Percentiles rank a stretch among this genome's conserved stretches.
Conservation (phyloP, 1,284 basidiomycete species). For the Marasmius sp. region DNA sequence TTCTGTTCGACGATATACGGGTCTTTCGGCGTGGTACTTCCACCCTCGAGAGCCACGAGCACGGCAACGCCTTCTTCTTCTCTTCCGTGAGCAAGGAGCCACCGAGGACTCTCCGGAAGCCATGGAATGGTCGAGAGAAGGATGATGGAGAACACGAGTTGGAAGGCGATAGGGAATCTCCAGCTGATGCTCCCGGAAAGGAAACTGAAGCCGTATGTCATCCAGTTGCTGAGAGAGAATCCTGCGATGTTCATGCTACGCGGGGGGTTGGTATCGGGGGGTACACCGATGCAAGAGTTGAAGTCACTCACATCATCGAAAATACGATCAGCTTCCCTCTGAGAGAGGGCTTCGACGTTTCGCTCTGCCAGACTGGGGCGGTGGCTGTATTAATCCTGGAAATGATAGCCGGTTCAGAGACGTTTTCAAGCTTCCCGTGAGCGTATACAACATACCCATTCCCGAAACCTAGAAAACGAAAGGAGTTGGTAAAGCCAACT, state of each 20-base stretch:
- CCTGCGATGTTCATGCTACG: conserved; percentile 46
- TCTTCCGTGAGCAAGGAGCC: conserved; percentile 46
- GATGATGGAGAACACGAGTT: conserved; percentile 63
- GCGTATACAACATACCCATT: conserved; percentile 45
- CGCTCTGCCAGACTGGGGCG: conserved; percentile 65
- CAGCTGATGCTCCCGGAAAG: conserved; percentile 50
- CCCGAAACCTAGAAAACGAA: conserved; percentile 31
- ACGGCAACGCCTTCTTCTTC: conserved; percentile 39
- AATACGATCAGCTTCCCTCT: conserved; percentile 68
- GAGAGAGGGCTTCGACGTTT: conserved; percentile 62
- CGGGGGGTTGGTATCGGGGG: background rate
- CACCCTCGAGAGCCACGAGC: conserved; percentile 40
- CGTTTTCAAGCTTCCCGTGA: background rate
- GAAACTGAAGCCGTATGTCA: conserved; percentile 49
- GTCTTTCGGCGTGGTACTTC: conserved; percentile 31
- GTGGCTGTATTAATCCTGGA: conserved; percentile 52
- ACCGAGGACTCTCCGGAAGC: conserved; percentile 73
- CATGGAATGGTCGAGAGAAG: conserved; percentile 58
- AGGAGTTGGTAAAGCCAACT: background rate
- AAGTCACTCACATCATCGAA: conserved; percentile 60
- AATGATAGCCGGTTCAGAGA: too few relatives aligned
- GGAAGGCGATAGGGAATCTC: conserved; percentile 71
- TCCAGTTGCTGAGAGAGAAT: conserved; percentile 46
- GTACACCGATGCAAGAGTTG: background rate
- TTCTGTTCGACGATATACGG: conserved; percentile 34